Conservation (phyloP, 257 asterid genomes). For the Schizonepeta tenuifolia region DNA sequence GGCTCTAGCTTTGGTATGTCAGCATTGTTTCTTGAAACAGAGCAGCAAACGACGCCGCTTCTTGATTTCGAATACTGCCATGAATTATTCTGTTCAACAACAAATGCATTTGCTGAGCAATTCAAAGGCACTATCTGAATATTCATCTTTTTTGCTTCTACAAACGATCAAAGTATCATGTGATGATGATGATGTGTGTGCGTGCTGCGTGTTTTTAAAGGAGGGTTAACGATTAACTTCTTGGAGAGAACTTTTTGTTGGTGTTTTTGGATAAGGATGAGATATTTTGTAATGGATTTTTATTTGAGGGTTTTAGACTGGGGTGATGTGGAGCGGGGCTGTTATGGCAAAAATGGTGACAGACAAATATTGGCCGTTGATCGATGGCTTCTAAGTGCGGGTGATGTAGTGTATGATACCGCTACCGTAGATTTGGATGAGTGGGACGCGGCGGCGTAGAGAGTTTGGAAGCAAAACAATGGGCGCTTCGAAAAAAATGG, state of each 20-base stretch:
- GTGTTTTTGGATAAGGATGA: conserved; percentile 66
- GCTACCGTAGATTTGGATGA: conserved; percentile 5
- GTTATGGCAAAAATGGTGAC: conserved; percentile 15
- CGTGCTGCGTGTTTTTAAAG: not conserved
- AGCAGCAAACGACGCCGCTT: conserved; percentile 46
- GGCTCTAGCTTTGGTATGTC: conserved; percentile 85
- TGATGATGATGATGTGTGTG: not conserved
- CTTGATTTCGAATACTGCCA: conserved; percentile 37
- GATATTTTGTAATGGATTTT: conserved; percentile 37
- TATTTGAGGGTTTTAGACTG: not conserved
- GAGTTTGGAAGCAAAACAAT: conserved; percentile 12
- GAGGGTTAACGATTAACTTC: not conserved
- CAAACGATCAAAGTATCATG: not conserved
- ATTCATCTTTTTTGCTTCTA: conserved; percentile 39
- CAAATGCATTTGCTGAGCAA: conserved; percentile 38
- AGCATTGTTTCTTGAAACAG: conserved; percentile 52
- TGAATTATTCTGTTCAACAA: conserved; percentile 38
- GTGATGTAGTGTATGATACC: not conserved
- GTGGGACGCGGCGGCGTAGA: conserved; percentile 37
- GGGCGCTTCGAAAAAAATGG: conserved; percentile 13
- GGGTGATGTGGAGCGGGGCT: not conserved
- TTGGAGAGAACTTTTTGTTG: not conserved
- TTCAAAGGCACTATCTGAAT: conserved; percentile 46
- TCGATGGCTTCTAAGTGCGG: not conserved
- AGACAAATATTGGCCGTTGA: conserved; percentile 36